Evolutionary conservation across 1,139 yeast genomes (phyloP), one percentile per base, ranked within the genome.

Genomic region (Zygosaccharomyces pseudobailii): DNA sequence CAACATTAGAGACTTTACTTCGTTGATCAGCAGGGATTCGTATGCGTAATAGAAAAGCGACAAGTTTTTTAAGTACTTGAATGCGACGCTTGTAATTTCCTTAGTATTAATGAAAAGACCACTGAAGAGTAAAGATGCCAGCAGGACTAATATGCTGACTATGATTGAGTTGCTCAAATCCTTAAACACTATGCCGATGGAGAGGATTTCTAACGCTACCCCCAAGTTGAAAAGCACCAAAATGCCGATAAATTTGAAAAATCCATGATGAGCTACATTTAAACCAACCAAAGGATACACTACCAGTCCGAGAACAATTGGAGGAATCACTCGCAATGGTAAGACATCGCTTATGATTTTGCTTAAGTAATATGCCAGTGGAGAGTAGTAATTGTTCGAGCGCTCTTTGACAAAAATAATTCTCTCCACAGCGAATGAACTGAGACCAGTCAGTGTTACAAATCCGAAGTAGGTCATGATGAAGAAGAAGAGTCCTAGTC

Each of bases 21-120:
- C 98, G 65, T 92, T 92, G 46, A 92, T 90, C 1, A 90, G 77
- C 55, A 92, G 72, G 0, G 97, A 87, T 64, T 92, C 98, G 63
- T 90, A 92, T 0, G 96, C 97, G 63, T 89, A 92, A 66, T 92
- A 97, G 76, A 90, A 92, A 45, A 92, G 80, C 0, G 97, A 88
- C 32, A 89, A 65, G 72, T 86, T 86, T 68, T 89, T 90, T 54
- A 90, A 71, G 82, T 92, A 86, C 52, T 78, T 78, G 46, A 89
- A 79, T 32, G 66, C 66, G 43, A 63, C 51, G 41, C 68, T 69
- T 3, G 63, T 58, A 19, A 65, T 61, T 49, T 82, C 85, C 4
- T 75, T 68, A 9, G 87, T 87, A 64, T 92, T 92, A 62, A 92
- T 80, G 65, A 92, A 90, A 49, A 92, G 72, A 0, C 98, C 98